Conservation (phyloP, 495 filamentous ascomycete species). For the Neurospora terricola region DNA sequence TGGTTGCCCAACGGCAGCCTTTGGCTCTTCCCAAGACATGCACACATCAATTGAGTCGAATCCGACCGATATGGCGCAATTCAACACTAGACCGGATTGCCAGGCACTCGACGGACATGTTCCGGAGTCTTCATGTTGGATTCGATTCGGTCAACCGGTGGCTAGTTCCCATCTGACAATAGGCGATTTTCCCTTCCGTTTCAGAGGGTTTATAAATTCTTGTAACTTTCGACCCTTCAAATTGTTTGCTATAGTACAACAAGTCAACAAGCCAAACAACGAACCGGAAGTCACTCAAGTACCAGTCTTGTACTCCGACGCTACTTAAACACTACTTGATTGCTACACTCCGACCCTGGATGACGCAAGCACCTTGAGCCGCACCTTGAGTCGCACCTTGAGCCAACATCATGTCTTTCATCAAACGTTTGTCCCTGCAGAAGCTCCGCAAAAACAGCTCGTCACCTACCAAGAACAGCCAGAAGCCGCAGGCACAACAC, state of each 20-base stretch:
- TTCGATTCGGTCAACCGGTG: neutral
- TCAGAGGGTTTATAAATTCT: neutral
- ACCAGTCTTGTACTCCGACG: neutral
- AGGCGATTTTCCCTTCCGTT: neutral
- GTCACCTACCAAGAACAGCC: neutral
- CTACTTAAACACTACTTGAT: neutral
- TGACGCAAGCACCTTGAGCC: neutral
- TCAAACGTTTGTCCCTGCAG: conserved; percentile 14
- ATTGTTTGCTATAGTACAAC: neutral
- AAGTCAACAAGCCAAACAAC: neutral
- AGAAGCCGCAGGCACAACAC: neutral
- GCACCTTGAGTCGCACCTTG: neutral
- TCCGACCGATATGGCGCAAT: conserved; percentile 16
- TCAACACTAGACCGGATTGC: neutral
- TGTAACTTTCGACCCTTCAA: neutral
- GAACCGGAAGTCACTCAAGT: neutral
- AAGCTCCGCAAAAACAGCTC: conserved; percentile 1
- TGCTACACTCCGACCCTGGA: neutral
- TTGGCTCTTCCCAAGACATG: neutral
- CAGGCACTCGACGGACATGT: neutral
- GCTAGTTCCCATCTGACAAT: neutral
- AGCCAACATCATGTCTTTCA: conserved; percentile 10
- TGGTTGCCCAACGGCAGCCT: neutral
- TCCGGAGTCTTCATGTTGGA: neutral
- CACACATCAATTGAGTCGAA: conserved; percentile 4